These are phyloP conservation scores for Mycena metata DNA, from an alignment of 768 basidiomycete genomes.

Conservation along the genomic window DNA sequence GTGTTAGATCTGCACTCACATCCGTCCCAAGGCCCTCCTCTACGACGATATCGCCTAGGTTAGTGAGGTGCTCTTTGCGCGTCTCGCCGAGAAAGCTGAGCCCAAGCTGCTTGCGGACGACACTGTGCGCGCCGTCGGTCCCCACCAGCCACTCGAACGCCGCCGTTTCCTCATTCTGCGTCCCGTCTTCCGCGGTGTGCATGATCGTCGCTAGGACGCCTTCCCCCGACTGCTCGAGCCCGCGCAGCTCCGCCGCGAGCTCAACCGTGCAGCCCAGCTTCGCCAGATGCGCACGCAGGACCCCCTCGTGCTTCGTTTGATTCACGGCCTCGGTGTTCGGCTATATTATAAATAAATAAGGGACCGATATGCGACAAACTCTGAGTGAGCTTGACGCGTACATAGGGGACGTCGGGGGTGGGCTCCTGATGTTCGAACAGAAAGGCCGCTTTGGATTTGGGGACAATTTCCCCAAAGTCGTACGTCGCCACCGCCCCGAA, in stretches of 20 bases:
- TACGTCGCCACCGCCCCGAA: conserved; percentile 30
- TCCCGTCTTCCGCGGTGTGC: conserved; percentile 37
- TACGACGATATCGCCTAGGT: conserved; percentile 56
- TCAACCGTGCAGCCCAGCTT: conserved; percentile 50
- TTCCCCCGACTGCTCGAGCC: conserved; percentile 50
- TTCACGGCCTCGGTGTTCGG: conserved; percentile 37
- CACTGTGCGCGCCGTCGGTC: conserved; percentile 56
- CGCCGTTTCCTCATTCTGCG: conserved; percentile 45
- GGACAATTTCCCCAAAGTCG: conserved; percentile 28
- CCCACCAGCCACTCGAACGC: conserved; percentile 54
- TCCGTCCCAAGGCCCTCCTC: conserved; percentile 47
- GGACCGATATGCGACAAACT: too few species aligned
- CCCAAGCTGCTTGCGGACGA: conserved; percentile 55
- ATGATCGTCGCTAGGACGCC: conserved; percentile 46
- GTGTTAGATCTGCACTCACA: too few species aligned
- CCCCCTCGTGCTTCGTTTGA: conserved; percentile 46
- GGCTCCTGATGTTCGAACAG: conserved; percentile 27
- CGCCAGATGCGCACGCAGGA: conserved; percentile 48
- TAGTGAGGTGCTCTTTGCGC: conserved; percentile 38
- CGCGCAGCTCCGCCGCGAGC: conserved; percentile 49
- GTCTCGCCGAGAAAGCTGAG: conserved; percentile 59
- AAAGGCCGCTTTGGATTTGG: not conserved
- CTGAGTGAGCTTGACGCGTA: too few species aligned
- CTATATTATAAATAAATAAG: too few species aligned
- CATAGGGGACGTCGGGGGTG: conserved; percentile 41